A percentile compares a stretch with the other conserved stretches of the same genome.
phyloP scores from a whole-genome alignment of 2,329 filamentous ascomycete genomes.

The Macrophomina pseudophaseolina region DNA sequence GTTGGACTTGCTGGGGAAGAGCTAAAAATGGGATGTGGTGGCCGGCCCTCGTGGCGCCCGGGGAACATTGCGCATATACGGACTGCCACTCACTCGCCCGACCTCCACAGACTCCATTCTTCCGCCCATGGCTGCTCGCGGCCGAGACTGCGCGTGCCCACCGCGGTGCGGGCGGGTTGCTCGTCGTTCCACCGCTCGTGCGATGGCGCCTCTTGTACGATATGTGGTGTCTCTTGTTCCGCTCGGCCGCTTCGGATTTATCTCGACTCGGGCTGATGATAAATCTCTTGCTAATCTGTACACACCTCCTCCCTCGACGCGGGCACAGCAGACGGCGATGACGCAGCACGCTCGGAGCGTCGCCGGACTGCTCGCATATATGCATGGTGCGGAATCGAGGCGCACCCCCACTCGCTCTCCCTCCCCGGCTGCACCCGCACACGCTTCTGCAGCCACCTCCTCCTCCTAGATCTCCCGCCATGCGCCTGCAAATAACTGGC shows the following conservation, averaged over 20 bases:
- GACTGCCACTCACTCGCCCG: too few species aligned
- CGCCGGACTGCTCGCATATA: not conserved
- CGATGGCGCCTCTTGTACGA: too few species aligned
- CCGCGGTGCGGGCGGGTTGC: too few species aligned
- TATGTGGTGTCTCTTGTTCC: too few species aligned
- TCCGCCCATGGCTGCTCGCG: too few species aligned
- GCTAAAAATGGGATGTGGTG: constrained; percentile 15
- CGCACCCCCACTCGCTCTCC: not conserved
- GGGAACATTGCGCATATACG: not conserved
- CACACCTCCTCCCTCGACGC: not conserved
- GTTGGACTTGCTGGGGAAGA: not conserved
- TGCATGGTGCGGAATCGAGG: not conserved
- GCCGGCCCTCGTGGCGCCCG: not conserved
- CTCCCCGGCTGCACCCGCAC: too few species aligned
- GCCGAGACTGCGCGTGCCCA: too few species aligned
- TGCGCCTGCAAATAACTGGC: not conserved
- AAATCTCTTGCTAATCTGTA: not conserved
- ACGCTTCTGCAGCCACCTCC: not conserved
- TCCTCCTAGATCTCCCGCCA: not conserved
- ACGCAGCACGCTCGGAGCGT: constrained; percentile 2
- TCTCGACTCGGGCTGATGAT: not conserved
- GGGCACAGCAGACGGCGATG: not conserved
- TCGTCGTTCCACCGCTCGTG: too few species aligned
- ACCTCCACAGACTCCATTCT: too few species aligned
- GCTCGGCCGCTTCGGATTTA: too few species aligned